Conservation (phyloP, 2,329 filamentous ascomycete species). For the Fusarium sp. region DNA sequence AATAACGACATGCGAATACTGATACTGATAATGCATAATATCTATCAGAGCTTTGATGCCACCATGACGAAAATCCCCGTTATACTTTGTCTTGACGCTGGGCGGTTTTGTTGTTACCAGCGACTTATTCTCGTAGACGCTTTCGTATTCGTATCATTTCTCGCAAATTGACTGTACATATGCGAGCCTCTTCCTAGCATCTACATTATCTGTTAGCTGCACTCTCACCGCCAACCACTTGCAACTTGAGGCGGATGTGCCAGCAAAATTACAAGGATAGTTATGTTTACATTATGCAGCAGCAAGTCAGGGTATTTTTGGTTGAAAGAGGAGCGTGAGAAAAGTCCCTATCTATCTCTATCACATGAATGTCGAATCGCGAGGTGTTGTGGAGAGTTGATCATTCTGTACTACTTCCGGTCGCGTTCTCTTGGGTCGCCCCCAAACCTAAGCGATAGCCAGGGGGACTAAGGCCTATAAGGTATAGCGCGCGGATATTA, state of each 20-base stretch:
- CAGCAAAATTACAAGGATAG: conserved; percentile 12
- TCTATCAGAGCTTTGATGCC: background rate
- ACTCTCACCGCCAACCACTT: conserved; percentile 40
- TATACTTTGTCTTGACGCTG: background rate
- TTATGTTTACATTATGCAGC: background rate
- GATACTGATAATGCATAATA: too few relatives aligned
- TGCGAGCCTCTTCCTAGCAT: conserved; percentile 21
- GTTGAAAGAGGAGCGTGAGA: conserved; percentile 1
- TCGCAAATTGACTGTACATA: conserved; percentile 29
- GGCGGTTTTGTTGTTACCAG: background rate
- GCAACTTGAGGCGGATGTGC: conserved; percentile 10
- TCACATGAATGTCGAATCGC: conserved; percentile 10
- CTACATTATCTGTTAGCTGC: conserved; percentile 22
- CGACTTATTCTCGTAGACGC: conserved; percentile 39
- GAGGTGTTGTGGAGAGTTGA: conserved; percentile 19
- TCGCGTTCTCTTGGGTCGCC: conserved; percentile 21
- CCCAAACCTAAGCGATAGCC: conserved; percentile 36
- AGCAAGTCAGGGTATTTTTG: conserved; percentile 8
- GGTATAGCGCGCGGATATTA: conserved; percentile 40
- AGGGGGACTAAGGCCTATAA: conserved; percentile 23
- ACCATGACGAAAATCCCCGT: background rate
- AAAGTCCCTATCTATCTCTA: conserved; percentile 14
- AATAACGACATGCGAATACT: background rate
- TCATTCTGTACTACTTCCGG: conserved; percentile 3
- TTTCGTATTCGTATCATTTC: conserved; percentile 51